A percentile compares a stretch with the other conserved stretches of the same genome.
Conservation (phyloP, 495 filamentous ascomycete species). For the Thermothielavioides terrestris region DNA sequence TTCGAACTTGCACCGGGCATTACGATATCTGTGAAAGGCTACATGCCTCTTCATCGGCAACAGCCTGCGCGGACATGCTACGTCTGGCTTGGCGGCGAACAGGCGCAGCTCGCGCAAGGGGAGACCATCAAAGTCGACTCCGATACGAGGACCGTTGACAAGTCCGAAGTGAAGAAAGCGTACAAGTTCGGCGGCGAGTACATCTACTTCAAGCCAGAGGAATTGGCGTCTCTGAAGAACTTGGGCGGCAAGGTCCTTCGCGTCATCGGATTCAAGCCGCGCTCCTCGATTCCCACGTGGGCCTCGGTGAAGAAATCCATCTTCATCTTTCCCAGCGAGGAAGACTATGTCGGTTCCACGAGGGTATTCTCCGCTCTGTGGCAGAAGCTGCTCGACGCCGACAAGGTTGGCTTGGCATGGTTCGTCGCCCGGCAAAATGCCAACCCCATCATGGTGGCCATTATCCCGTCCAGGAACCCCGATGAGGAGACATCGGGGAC, state of each 20-base stretch:
- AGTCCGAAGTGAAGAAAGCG: conserved; percentile 75
- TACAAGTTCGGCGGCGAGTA: conserved; percentile 94
- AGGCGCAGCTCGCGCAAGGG: conserved; percentile 66
- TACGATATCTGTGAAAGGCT: conserved; percentile 85
- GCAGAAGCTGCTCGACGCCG: conserved; percentile 66
- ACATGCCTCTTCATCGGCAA: conserved; percentile 79
- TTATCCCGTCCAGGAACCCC: conserved; percentile 65
- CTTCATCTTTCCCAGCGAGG: conserved; percentile 93
- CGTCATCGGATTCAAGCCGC: conserved; percentile 89
- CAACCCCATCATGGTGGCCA: conserved; percentile 65
- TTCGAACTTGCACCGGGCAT: conserved; percentile 81
- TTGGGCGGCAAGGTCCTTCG: conserved; percentile 68
- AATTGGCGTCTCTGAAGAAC: conserved; percentile 62
- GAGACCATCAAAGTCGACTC: conserved; percentile 64
- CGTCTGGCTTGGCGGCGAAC: conserved; percentile 77
- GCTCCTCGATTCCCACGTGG: conserved; percentile 69
- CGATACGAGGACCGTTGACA: conserved; percentile 69
- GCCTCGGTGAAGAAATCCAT: conserved; percentile 74
- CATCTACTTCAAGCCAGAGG: conserved; percentile 74
- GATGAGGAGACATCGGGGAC: conserved; percentile 52
- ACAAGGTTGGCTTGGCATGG: conserved; percentile 83
- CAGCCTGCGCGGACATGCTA: conserved; percentile 69
- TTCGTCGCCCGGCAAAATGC: conserved; percentile 75
- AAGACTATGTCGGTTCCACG: conserved; percentile 80
- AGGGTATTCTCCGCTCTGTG: conserved; percentile 88